Conservation (phyloP, 352 stramenopile genomes). For the Phytophthora crassamura region DNA sequence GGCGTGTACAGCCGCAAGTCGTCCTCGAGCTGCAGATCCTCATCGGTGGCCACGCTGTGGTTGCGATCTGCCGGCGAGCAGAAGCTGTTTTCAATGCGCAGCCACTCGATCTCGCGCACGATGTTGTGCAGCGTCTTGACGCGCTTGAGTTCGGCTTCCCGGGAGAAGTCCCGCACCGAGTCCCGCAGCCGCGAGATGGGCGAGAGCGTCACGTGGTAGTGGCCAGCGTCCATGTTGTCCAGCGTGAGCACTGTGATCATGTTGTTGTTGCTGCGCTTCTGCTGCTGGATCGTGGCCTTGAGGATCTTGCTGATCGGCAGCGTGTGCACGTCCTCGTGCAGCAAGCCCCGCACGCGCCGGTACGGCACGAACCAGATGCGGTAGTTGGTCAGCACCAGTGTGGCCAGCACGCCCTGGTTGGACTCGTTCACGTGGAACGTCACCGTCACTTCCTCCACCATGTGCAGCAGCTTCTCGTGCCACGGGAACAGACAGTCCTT, state of each 20-base stretch:
- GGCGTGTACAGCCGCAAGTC: constrained; percentile 69
- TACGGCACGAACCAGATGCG: constrained; percentile 89
- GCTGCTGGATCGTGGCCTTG: constrained; percentile 78
- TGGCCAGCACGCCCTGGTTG: constrained; percentile 85
- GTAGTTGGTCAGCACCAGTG: constrained; percentile 85
- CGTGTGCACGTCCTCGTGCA: constrained; percentile 88
- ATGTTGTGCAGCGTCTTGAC: constrained; percentile 84
- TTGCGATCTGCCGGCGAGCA: constrained; percentile 80
- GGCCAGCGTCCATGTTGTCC: constrained; percentile 88
- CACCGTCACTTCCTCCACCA: constrained; percentile 87
- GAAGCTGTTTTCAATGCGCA: constrained; percentile 86
- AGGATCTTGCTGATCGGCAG: constrained; percentile 80
- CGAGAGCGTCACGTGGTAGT: constrained; percentile 87
- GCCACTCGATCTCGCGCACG: constrained; percentile 84
- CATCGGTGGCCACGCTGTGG: constrained; percentile 53
- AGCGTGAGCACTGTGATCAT: constrained; percentile 75
- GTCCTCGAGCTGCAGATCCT: constrained; percentile 67
- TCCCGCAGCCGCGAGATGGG: constrained; percentile 76
- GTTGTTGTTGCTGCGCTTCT: constrained; percentile 86
- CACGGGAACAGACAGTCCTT: constrained; percentile 85
- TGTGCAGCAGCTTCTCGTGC: constrained; percentile 85
- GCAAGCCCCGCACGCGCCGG: constrained; percentile 66
- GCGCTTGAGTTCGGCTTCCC: constrained; percentile 81
- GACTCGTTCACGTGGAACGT: constrained; percentile 90
- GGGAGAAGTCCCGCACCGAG: constrained; percentile 70